A percentile compares a stretch with the other conserved stretches of the same genome.
Conservation (phyloP, 257 asterid species). For the Handroanthus guayacan region DNA sequence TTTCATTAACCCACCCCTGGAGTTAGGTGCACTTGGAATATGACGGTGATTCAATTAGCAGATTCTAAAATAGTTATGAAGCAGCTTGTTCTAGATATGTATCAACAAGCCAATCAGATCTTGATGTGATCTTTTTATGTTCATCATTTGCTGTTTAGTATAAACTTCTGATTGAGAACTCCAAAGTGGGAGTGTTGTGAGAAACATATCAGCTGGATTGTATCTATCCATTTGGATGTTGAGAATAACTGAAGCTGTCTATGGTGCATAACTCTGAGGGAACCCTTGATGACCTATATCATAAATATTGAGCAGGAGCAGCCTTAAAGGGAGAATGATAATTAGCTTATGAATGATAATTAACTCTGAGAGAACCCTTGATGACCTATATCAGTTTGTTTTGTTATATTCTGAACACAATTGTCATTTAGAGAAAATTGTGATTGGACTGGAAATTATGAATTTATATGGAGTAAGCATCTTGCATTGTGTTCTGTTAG, state of each 20-base stretch:
- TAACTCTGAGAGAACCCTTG: no score
- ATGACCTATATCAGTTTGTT: neutral
- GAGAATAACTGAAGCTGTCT: neutral
- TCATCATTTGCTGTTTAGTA: slow-evolving; percentile 6
- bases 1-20: no score
- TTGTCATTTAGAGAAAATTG: slow-evolving; percentile 3
- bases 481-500: neutral
- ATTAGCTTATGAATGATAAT: slow-evolving; percentile 3
- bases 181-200: slow-evolving; percentile 4
- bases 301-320: slow-evolving; percentile 17
- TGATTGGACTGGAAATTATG: neutral
- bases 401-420: neutral
- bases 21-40: neutral
- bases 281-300: slow-evolving; percentile 12
- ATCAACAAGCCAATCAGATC: neutral
- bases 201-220: neutral
- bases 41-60: neutral
- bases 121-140: neutral
- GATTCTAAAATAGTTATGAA: neutral
- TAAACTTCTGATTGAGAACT: slow-evolving; percentile 20
- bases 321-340: neutral
- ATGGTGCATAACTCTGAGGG: neutral
- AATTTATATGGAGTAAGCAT: neutral
- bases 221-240: neutral
- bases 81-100: neutral